Percentiles rank a stretch among this genome's conserved stretches.
Conservation (phyloP, 83 land plant genomes). For the Thuja plicata region DNA sequence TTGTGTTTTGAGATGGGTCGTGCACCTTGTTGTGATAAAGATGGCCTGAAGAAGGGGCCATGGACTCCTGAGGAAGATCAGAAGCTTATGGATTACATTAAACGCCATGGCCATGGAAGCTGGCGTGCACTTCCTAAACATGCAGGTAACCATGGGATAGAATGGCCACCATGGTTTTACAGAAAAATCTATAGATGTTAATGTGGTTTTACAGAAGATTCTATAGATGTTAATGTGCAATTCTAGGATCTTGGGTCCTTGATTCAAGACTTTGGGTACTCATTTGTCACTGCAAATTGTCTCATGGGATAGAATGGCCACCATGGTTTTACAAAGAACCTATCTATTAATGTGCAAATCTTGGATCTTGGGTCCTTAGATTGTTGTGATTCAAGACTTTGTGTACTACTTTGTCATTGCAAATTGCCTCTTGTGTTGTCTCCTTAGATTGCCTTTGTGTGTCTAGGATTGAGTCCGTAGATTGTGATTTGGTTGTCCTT, state of each 20-base stretch:
- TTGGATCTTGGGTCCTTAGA: background rate
- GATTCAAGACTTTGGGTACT: background rate
- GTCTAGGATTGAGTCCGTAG: too few relatives aligned
- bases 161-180: background rate
- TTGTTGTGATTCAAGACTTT: background rate
- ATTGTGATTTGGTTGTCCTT: too few relatives aligned
- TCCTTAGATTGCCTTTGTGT: too few relatives aligned
- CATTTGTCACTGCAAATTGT: too few relatives aligned
- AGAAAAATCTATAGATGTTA: background rate
- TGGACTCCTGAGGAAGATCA: constrained; percentile 52
- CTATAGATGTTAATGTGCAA: background rate
- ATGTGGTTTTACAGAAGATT: background rate
- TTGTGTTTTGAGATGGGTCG: constrained; percentile 26
- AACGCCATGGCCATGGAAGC: constrained; percentile 40
- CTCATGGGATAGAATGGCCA: background rate
- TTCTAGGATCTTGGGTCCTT: background rate
- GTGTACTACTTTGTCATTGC: background rate
- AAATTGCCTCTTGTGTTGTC: background rate
- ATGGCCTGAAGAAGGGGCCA: constrained; percentile 43
- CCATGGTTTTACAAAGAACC: background rate
- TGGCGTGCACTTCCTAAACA: constrained; percentile 45
- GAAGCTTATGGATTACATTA: constrained; percentile 34
- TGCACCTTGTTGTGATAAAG: constrained; percentile 44
- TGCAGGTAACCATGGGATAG: constrained; percentile 19
- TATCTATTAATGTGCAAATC: background rate